Conservation (phyloP, 2,329 filamentous ascomycete genomes). For the Penicillium oxalicum region DNA sequence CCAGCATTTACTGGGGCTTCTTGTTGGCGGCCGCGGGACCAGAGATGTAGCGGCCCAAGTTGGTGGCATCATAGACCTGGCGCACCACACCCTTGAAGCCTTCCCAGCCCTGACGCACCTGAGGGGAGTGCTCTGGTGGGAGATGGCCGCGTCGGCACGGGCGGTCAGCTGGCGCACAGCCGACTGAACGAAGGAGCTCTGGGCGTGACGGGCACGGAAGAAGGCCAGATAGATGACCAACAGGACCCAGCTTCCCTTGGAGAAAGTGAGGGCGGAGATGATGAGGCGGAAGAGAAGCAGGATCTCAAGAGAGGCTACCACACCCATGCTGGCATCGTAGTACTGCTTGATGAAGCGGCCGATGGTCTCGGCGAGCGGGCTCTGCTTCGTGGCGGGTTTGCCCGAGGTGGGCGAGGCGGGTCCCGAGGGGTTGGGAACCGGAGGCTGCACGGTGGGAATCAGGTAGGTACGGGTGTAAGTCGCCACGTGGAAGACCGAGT, state of each 20-base stretch:
- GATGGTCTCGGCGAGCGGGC: slow-evolving; percentile 72
- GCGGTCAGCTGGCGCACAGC: slow-evolving; percentile 67
- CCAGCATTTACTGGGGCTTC: slow-evolving; percentile 43
- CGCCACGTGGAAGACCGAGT: slow-evolving; percentile 96
- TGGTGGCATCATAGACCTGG: slow-evolving; percentile 73
- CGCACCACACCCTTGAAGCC: slow-evolving; percentile 64
- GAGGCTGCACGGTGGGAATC: slow-evolving; percentile 76
- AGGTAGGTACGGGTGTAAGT: slow-evolving; percentile 93
- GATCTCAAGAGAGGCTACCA: slow-evolving; percentile 86
- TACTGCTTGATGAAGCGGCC: slow-evolving; percentile 95
- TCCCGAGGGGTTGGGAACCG: slow-evolving; percentile 45
- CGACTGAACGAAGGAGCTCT: slow-evolving; percentile 88
- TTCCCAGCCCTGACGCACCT: slow-evolving; percentile 73
- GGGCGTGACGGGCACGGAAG: slow-evolving; percentile 79
- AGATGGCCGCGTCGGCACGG: slow-evolving; percentile 72
- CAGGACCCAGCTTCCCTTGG: slow-evolving; percentile 84
- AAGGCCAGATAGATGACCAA: slow-evolving; percentile 82
- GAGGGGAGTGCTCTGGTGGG: slow-evolving; percentile 83
- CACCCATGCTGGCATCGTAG: slow-evolving; percentile 92
- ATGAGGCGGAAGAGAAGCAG: slow-evolving; percentile 77
- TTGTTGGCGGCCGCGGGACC: slow-evolving; percentile 43
- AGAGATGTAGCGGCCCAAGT: slow-evolving; percentile 66
- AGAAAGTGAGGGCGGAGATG: slow-evolving; percentile 76
- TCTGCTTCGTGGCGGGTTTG: slow-evolving; percentile 43
- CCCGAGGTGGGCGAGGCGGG: slow-evolving; percentile 49